These are phyloP conservation scores for Sclerotinia sclerotiorum DNA, from an alignment of 2,329 filamentous ascomycete species.

Conservation along the genomic window DNA sequence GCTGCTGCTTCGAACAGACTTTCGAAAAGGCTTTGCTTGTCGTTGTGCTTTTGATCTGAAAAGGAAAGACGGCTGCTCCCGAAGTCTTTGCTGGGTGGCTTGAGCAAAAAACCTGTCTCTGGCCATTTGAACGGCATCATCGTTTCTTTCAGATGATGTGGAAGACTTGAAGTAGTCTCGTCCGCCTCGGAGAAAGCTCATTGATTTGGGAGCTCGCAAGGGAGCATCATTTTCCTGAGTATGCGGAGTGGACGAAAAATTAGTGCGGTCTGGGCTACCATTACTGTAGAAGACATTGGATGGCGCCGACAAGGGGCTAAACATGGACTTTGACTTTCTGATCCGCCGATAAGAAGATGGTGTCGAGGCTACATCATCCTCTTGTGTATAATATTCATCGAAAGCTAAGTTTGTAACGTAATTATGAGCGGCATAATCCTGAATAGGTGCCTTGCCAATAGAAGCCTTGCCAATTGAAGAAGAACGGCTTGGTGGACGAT, in stretches of 20 bases:
- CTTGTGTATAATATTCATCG: constrained; percentile 48
- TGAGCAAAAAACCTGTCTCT: constrained; percentile 43
- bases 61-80: constrained; percentile 48
- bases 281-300: constrained; percentile 37
- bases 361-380: constrained; percentile 50
- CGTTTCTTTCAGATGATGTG: constrained; percentile 37
- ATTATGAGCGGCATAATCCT: constrained; percentile 39
- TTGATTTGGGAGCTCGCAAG: constrained; percentile 54
- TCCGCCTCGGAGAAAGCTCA: constrained; percentile 51
- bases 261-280: constrained; percentile 32
- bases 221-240: constrained; percentile 33
- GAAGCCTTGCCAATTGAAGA: constrained; percentile 39
- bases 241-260: constrained; percentile 28
- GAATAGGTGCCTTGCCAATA: constrained; percentile 29
- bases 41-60: constrained; percentile 44
- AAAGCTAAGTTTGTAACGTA: constrained; percentile 44
- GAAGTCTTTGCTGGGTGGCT: constrained; percentile 41
- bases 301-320: constrained; percentile 40
- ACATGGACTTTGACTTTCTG: constrained; percentile 58
- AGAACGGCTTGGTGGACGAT: constrained; percentile 39
- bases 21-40: constrained; percentile 44
- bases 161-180: constrained; percentile 34
- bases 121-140: constrained; percentile 43
- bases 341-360: constrained; percentile 52
- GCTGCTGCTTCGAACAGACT: constrained; percentile 52